Percentiles rank a stretch among this genome's conserved stretches.
phyloP scores from a whole-genome alignment of 108 stramenopile genomes.

The Fistulifera solaris region DNA sequence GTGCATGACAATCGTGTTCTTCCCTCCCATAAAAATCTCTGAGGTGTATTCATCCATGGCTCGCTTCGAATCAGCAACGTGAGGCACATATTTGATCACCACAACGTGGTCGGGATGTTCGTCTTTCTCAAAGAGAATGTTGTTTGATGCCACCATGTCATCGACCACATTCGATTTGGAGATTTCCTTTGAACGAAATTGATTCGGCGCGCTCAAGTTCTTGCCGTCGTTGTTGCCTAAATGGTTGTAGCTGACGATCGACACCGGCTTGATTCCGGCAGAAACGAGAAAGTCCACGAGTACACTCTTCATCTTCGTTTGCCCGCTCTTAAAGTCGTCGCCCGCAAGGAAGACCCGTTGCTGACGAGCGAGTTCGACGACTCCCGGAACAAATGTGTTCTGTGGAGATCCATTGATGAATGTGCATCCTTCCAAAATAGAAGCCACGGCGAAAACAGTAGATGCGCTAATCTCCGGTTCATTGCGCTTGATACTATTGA shows the following conservation, averaged over 20 bases:
- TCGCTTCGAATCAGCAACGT: slow-evolving; percentile 95
- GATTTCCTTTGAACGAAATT: slow-evolving; percentile 98
- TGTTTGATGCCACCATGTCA: slow-evolving; percentile 97
- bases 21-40: slow-evolving; percentile 98
- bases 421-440: slow-evolving; percentile 90
- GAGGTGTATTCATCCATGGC: slow-evolving; percentile 99
- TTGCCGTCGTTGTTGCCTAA: slow-evolving; percentile 98
- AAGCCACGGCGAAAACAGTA: slow-evolving; percentile 93
- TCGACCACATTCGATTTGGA: slow-evolving; percentile 97
- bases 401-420: slow-evolving; percentile 99
- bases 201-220: slow-evolving; percentile 91
- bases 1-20: slow-evolving; percentile 97
- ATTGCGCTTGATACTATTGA: slow-evolving; percentile 73
- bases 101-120: slow-evolving; percentile 98
- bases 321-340: slow-evolving; percentile 98
- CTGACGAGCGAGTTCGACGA: slow-evolving; percentile 80
- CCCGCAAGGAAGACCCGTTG: slow-evolving; percentile 88
- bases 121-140: slow-evolving; percentile 89
- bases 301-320: slow-evolving; percentile 97
- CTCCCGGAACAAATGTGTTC: slow-evolving; percentile 99
- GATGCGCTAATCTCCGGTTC: slow-evolving; percentile 93
- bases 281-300: slow-evolving; percentile 95
- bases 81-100: slow-evolving; percentile 96
- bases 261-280: slow-evolving; percentile 95
- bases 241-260: slow-evolving; percentile 98